phyloP scores from a whole-genome alignment of 2,329 filamentous ascomycete species.

The Parastagonospora nodorum region DNA sequence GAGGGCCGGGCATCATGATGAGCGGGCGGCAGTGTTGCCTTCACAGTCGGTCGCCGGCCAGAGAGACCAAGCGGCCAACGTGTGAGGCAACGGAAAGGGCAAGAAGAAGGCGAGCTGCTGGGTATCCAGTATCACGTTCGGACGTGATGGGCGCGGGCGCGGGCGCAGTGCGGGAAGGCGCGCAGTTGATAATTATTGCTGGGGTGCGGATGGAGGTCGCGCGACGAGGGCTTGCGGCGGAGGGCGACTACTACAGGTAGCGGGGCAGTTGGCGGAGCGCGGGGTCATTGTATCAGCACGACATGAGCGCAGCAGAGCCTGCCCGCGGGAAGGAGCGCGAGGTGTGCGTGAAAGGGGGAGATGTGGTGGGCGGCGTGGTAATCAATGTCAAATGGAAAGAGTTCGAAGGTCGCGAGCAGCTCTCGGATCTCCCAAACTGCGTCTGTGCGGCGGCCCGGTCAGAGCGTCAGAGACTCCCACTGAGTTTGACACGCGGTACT shows the following conservation, averaged over 20 bases:
- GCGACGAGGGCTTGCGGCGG: conserved; percentile 25
- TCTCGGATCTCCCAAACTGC: conserved; percentile 5
- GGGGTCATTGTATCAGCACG: conserved; percentile 43
- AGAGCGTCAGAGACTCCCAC: conserved; percentile 4
- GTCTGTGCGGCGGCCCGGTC: conserved; percentile 19
- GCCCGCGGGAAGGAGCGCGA: conserved; percentile 22
- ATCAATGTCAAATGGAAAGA: conserved; percentile 14
- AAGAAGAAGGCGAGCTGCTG: conserved; percentile 8
- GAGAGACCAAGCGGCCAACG: conserved; percentile 44
- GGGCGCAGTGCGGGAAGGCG: conserved; percentile 16
- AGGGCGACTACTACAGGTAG: conserved; percentile 17
- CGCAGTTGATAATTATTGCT: conserved; percentile 32
- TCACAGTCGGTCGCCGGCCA: conserved; percentile 46
- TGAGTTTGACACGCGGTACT: neutral
- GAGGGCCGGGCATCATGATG: conserved; percentile 76
- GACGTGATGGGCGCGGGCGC: conserved; percentile 5
- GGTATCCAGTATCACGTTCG: neutral
- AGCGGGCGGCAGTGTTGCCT: conserved; percentile 54
- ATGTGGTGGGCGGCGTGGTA: conserved; percentile 5
- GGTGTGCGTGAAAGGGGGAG: conserved; percentile 11
- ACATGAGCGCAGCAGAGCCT: conserved; percentile 41
- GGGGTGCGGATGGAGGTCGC: conserved; percentile 32
- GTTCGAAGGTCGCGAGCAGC: conserved; percentile 18
- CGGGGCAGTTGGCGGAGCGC: conserved; percentile 24
- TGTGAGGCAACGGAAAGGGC: conserved; percentile 42